Evolutionary conservation across 176 grass and related monocot species (phyloP).

Genomic region (Rhynchospora pubera): DNA sequence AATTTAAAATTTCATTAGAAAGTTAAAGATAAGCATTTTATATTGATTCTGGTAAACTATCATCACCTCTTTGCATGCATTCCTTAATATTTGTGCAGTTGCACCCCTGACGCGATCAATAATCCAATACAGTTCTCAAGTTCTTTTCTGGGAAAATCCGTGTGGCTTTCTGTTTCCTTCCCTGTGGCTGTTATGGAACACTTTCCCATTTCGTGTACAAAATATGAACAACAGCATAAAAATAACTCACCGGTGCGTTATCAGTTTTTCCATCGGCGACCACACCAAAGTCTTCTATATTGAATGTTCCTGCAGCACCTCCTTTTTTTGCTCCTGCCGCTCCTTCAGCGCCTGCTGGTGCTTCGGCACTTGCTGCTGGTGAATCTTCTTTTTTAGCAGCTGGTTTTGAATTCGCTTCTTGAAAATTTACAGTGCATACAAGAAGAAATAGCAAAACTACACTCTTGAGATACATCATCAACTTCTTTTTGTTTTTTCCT

Average conservation of each 20-base stretch:
- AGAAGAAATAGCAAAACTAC: not conserved
- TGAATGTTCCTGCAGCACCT: not conserved
- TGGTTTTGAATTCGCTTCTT: not conserved
- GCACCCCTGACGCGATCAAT: too few species aligned
- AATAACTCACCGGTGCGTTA: slow-evolving; percentile 28
- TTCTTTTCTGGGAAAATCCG: too few species aligned
- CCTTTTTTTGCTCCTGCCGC: too few species aligned
- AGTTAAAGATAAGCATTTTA: too few species aligned
- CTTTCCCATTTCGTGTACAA: not conserved
- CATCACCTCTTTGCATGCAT: too few species aligned
- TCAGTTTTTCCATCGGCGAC: slow-evolving; percentile 37
- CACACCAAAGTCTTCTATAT: slow-evolving; percentile 37
- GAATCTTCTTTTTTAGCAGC: not conserved
- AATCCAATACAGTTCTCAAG: too few species aligned
- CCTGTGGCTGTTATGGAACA: not conserved
- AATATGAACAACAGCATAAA: not conserved
- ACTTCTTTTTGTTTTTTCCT: not conserved
- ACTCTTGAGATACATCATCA: not conserved
- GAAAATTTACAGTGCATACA: not conserved
- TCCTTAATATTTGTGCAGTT: too few species aligned
- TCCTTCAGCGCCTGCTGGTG: not conserved
- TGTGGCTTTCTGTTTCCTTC: not conserved
- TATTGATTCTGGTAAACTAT: too few species aligned
- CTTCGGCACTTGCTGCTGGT: not conserved
- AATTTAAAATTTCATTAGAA: too few species aligned